Percentiles rank a stretch among this genome's conserved stretches.
phyloP scores from a whole-genome alignment of 106 monocot species.

The Dendrobium officinale region DNA sequence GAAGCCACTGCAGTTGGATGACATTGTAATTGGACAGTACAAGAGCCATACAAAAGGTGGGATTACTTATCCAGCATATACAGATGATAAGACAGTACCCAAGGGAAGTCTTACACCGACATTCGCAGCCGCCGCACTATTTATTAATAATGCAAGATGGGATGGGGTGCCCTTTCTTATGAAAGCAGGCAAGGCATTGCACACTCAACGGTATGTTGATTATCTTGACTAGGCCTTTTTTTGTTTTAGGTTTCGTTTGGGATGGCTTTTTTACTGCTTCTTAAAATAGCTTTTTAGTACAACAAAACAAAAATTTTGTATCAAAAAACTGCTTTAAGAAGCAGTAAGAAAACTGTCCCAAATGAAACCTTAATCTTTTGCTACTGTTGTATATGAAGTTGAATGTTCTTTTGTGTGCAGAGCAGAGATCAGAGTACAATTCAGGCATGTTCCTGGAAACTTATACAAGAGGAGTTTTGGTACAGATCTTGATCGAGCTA shows the following conservation, averaged over 20 bases:
- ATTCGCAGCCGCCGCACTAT: conserved; percentile 87
- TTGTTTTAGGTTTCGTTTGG: background rate
- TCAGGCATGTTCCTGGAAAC: conserved; percentile 89
- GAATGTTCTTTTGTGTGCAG: conserved; percentile 28
- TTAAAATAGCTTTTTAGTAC: too few relatives aligned
- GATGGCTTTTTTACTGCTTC: too few relatives aligned
- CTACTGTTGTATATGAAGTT: background rate
- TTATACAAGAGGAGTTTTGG: conserved; percentile 81
- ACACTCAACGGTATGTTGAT: conserved; percentile 42
- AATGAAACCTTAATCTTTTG: background rate
- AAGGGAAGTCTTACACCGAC: conserved; percentile 77
- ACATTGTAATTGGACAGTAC: conserved; percentile 85
- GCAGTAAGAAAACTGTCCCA: too few relatives aligned
- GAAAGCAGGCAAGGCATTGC: conserved; percentile 93
- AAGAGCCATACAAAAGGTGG: conserved; percentile 75
- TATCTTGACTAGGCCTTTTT: background rate
- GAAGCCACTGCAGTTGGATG: conserved; percentile 65
- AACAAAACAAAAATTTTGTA: too few relatives aligned
- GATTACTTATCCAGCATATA: conserved; percentile 57
- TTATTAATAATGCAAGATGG: conserved; percentile 92
- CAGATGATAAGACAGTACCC: conserved; percentile 77
- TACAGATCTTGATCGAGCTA: conserved; percentile 78
- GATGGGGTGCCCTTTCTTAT: conserved; percentile 95
- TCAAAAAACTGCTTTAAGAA: too few relatives aligned
- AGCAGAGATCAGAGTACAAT: conserved; percentile 92